These are phyloP conservation scores for Eucalyptus pauciflora DNA, from an alignment of 345 rosid genomes.

Conservation along the genomic window DNA sequence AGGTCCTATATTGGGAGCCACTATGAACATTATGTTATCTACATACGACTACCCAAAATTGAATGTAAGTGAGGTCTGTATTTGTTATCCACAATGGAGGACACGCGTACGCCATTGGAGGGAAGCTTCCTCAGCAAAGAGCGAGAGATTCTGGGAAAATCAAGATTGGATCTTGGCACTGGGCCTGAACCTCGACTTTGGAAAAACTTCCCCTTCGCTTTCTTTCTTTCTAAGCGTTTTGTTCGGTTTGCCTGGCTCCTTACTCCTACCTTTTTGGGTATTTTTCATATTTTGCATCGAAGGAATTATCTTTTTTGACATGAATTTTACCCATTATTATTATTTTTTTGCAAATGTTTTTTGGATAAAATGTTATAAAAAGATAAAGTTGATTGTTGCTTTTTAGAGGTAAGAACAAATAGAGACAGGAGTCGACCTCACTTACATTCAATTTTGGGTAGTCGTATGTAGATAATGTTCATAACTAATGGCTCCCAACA, in stretches of 20 bases:
- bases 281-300: not conserved
- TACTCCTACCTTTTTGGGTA: accelerated
- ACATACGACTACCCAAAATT: not conserved
- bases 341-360: too few species aligned
- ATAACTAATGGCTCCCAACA: not conserved
- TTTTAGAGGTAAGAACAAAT: not conserved
- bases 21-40: not conserved
- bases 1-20: not conserved
- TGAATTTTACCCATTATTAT: too few species aligned
- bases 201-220: not conserved
- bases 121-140: not conserved
- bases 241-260: not conserved
- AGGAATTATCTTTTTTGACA: not conserved
- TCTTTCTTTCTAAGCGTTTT: not conserved
- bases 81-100: not conserved
- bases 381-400: not conserved
- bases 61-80: not conserved
- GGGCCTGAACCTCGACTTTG: not conserved
- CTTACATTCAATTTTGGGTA: not conserved
- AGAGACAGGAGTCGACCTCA: not conserved
- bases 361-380: too few species aligned
- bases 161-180: not conserved
- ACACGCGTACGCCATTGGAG: slow-evolving; percentile 40
- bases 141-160: not conserved
- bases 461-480: too few species aligned